Percentiles rank a stretch among this genome's conserved stretches.
Evolutionary conservation across 192 early-diverging fungal genomes (phyloP).

Genomic region (Backusella luteola): DNA sequence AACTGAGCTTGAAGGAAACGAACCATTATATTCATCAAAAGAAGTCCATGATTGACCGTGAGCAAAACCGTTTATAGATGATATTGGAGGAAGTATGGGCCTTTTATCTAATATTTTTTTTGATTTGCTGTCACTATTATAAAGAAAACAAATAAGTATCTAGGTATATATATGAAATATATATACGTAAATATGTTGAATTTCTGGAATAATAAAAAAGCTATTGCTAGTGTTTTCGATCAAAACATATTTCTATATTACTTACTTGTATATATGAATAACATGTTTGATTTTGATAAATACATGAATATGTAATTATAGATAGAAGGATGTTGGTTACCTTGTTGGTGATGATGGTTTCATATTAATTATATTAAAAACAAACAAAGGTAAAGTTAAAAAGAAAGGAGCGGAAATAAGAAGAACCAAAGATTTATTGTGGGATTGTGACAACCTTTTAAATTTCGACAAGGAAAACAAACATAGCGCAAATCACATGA

Average conservation of each 20-base stretch:
- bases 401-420: constrained; percentile 8
- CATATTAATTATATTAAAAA: neutral
- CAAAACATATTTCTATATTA: neutral
- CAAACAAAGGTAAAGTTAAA: neutral
- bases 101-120: neutral
- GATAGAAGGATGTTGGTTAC: neutral
- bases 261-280: constrained; percentile 1
- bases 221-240: neutral
- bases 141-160: neutral
- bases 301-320: constrained; percentile 4
- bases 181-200: neutral
- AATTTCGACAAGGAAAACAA: neutral
- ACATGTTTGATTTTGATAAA: neutral
- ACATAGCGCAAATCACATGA: constrained; percentile 7
- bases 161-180: neutral
- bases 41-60: neutral
- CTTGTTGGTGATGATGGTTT: neutral
- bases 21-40: neutral
- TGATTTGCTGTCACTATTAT: constrained; percentile 2
- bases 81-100: constrained; percentile 8
- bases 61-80: constrained; percentile 1
- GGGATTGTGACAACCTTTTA: neutral
- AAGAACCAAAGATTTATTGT: neutral
- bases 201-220: neutral
- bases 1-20: neutral